Evolutionary conservation across 257 asterid species (phyloP), one percentile per base, ranked within the genome.

Genomic region (Scutellaria minor): DNA sequence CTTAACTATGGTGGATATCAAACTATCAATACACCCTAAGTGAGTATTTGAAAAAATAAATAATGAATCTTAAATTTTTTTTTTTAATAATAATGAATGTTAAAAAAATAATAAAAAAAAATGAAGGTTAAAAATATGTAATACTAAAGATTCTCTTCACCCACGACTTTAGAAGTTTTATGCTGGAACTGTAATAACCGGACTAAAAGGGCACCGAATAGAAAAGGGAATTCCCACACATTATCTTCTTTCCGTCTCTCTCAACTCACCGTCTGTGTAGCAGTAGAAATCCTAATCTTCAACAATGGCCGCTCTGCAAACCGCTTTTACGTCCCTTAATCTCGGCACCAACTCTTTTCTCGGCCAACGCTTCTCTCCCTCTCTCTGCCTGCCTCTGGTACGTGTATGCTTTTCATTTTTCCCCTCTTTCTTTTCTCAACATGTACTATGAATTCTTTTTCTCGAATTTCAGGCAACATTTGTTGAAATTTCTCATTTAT

Each of bases 241-340:
- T 83, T 84, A 84, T 76, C 88, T 64, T 69, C 70, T 72, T 51
- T 61, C 39, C 64, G 24, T 59, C 66, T 3, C 64, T 70, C 54
- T n/a, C 58, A 41, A n/a, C n/a, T 64, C 70, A 45, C 56, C 5
- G 20, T 70, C 14, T 50, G 63, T 57, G 72, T 35, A 47, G 66
- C 9, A 20, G 73, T 57, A 65, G 75, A 58, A 70, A 61, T 70
- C 77, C 67, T 6, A 66, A 18, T 20, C 70, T 77, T 78, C 63
- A 69, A 42, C 41, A 74, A 79, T 85, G 90, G 96, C 91, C 59
- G 83, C 90, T 64, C 87, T 94, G 7, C 96, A 82, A 79, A 84
- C 84, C 86, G 86, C 95, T 15, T 89, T 91, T 22, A 75, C 93
- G 24, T 79, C 93, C 61, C 87, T 91, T 45, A 89, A 86, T 60